Base-by-base conservation (phyloP, 345 rosid species). In the Rhizophora mangle region DNA sequence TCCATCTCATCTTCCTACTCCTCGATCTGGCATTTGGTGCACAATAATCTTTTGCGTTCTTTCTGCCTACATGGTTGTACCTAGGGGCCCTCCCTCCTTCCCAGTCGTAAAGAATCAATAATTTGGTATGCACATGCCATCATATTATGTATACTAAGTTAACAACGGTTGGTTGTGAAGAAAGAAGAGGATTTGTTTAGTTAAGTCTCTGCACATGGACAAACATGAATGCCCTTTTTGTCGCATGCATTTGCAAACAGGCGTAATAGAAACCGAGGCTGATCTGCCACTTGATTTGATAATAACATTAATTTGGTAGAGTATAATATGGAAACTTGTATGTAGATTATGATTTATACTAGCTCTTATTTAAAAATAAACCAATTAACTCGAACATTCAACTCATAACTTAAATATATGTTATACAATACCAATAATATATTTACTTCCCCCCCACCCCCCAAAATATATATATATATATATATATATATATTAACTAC, bases 61-160 rank as follows among this genome's bases (percentile, higher is more conserved):
- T 70, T 70, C 49, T 56, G 43, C 13, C 37, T 10, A 32, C 61
- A 74, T 79, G 72, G 79, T 76, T 72, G 68, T 49, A 69, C 8
- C 36, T 34, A 1, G 36, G 81, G 81, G 18, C 47, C 47, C 13
- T 0, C 47, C 47, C 46, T 43, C 8, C 36, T 43, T 20, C 74
- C 81, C 71, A 34, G 29, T 21, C 5, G 29, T 51, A 69, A 67
- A 55, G 69, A 77, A 61, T 63, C 72, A 73, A 79, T 74, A 73
- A 76, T 76, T 73, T 46, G 72, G 74, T 9, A 68, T 77, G 71
- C 85, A 76, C 73, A 76, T 34, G 21, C 56, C 6, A 9, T 36
- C 64, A 27, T 43, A 64, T 39, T 11, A 21, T 32, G 16, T 19
- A 36, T n/a, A 39, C 47, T 21, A 39, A 4, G 6, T 63, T 39